Evolutionary conservation across 2,329 filamentous ascomycete genomes (phyloP).

Genomic region (Mycocentrospora acerina): DNA sequence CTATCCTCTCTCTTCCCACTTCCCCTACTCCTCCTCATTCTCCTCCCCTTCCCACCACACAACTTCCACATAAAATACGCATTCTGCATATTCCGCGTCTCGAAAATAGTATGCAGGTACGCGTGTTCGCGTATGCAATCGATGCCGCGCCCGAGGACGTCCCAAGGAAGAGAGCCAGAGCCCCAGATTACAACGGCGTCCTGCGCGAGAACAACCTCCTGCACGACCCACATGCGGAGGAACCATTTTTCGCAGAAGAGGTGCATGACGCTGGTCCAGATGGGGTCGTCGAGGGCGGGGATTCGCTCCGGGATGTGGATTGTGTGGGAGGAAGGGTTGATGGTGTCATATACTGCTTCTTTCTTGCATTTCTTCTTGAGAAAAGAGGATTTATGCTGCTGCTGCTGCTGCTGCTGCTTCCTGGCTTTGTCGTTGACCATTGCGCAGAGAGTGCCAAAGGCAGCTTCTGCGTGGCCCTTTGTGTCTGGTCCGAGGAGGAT

Average conservation of each 20-base stretch:
- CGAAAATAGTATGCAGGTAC: constrained; percentile 1
- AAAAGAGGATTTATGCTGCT: background rate
- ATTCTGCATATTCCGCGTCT: constrained; percentile 13
- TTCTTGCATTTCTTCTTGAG: background rate
- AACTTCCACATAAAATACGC: constrained; percentile 14
- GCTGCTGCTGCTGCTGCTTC: background rate
- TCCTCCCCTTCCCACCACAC: background rate
- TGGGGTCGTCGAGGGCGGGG: background rate
- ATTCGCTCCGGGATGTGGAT: background rate
- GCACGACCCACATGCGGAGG: constrained; percentile 8
- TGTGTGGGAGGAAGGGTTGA: background rate
- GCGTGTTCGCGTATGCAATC: constrained; percentile 3
- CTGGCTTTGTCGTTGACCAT: constrained; percentile 2
- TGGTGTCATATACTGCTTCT: background rate
- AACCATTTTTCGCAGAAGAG: constrained; percentile 9
- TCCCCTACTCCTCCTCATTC: background rate
- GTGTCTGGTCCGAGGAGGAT: constrained; percentile 12
- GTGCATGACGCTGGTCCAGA: constrained; percentile 1
- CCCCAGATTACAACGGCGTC: constrained; percentile 17
- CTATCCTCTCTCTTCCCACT: background rate
- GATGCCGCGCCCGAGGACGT: constrained; percentile 8
- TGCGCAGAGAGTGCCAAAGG: constrained; percentile 1
- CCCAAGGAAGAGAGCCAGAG: constrained; percentile 10
- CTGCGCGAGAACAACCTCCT: constrained; percentile 15
- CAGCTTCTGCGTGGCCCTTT: constrained; percentile 1